These are phyloP conservation scores for Talaromyces adpressus DNA, from an alignment of 495 filamentous ascomycete genomes.

Conservation along the genomic window DNA sequence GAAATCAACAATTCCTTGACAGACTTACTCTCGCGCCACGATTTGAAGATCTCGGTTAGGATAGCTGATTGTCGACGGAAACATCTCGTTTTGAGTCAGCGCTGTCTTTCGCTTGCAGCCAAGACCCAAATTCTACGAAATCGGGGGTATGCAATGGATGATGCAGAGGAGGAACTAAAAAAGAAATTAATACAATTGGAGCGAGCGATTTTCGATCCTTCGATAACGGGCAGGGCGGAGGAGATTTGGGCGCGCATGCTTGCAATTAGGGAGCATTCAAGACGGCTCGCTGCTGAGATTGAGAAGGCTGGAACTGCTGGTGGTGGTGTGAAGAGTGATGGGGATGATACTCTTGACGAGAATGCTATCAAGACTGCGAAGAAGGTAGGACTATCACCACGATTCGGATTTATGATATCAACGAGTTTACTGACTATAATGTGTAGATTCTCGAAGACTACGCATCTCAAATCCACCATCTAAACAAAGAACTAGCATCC, in stretches of 20 bases:
- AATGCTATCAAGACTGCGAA: conserved; percentile 72
- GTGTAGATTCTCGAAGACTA: conserved; percentile 82
- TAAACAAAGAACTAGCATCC: conserved; percentile 73
- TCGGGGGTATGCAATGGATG: conserved; percentile 84
- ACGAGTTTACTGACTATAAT: not conserved
- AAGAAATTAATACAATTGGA: conserved; percentile 75
- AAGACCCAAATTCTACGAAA: conserved; percentile 90
- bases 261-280: conserved; percentile 71
- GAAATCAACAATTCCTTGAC: conserved; percentile 81
- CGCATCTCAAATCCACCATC: conserved; percentile 75
- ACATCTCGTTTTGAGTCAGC: conserved; percentile 71
- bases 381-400: conserved; percentile 53
- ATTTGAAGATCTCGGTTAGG: conserved; percentile 71
- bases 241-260: conserved; percentile 97
- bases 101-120: conserved; percentile 77
- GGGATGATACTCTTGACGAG: conserved; percentile 60
- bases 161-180: conserved; percentile 84
- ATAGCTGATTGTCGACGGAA: conserved; percentile 73
- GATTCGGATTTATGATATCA: no score
- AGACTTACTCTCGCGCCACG: conserved; percentile 73
- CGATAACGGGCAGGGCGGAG: conserved; percentile 73
- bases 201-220: conserved; percentile 71
- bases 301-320: conserved; percentile 53
- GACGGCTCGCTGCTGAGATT: conserved; percentile 71
- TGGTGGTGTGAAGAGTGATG: conserved; percentile 31